Conservation (phyloP, 306 rosid species). For the Vigna angularis region DNA sequence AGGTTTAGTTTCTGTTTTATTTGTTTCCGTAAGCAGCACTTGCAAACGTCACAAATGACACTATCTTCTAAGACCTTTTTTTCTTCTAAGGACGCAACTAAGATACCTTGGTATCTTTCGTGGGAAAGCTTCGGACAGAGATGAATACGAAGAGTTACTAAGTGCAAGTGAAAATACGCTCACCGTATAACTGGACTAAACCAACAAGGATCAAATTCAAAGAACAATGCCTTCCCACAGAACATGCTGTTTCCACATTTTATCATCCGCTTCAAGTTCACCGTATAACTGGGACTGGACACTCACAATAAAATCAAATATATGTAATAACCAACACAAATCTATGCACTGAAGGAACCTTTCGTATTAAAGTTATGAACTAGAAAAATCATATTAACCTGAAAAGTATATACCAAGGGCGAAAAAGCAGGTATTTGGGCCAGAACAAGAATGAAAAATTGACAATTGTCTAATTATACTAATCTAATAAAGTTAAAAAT, state of each 20-base stretch:
- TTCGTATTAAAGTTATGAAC: slow-evolving; percentile 16
- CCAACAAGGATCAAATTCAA: not conserved
- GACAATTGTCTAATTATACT: not conserved
- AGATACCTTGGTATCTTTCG: not conserved
- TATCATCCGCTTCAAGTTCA: slow-evolving; percentile 1
- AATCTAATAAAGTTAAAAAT: slow-evolving; percentile 14
- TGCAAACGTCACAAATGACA: not conserved
- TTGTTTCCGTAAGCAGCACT: not conserved
- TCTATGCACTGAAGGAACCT: not conserved
- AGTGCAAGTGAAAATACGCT: too few species aligned
- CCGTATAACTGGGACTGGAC: not conserved
- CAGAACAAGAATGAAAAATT: not conserved
- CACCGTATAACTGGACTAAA: not conserved
- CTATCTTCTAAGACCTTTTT: too few species aligned
- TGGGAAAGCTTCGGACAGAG: not conserved
- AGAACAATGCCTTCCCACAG: not conserved
- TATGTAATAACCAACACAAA: not conserved
- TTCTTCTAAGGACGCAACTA: not conserved
- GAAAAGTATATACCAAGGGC: slow-evolving; percentile 9
- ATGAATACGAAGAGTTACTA: not conserved
- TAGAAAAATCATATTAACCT: slow-evolving; percentile 18
- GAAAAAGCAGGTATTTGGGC: not conserved
- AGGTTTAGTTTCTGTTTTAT: not conserved
- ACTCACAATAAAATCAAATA: not conserved
- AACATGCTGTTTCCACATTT: not conserved